Percentiles rank a stretch among this genome's conserved stretches.
phyloP scores from a whole-genome alignment of 2,329 filamentous ascomycete genomes.

The Venturia carpophila region DNA sequence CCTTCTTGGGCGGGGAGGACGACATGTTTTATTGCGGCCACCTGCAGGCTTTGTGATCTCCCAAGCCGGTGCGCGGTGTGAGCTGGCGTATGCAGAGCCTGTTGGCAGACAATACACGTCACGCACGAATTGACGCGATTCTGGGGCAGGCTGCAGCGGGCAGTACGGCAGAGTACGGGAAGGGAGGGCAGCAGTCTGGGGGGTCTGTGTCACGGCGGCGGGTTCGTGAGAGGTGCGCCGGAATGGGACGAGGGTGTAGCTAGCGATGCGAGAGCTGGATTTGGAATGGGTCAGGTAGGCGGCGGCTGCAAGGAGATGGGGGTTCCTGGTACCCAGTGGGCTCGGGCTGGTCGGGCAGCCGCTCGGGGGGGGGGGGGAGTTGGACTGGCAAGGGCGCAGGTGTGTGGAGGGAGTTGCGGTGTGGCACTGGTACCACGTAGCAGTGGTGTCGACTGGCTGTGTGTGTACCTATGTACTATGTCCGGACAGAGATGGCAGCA shows the following conservation, averaged over 20 bases:
- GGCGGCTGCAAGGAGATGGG: constrained; percentile 4
- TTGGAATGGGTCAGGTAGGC: constrained; percentile 9
- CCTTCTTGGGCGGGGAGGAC: constrained; percentile 80
- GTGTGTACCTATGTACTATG: too few relatives aligned
- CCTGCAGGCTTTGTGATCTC: constrained; percentile 30
- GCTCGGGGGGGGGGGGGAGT: too few relatives aligned
- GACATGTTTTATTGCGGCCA: constrained; percentile 78
- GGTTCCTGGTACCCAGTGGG: background rate
- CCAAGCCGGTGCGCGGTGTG: constrained; percentile 34
- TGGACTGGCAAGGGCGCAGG: background rate
- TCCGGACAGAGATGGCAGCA: background rate
- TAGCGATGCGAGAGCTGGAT: background rate
- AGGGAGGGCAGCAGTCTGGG: background rate
- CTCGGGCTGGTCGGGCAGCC: background rate
- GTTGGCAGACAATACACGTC: constrained; percentile 19
- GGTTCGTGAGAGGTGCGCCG: background rate
- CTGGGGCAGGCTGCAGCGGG: background rate
- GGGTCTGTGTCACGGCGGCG: background rate
- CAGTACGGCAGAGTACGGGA: background rate
- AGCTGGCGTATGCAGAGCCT: constrained; percentile 28
- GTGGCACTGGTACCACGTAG: constrained; percentile 10
- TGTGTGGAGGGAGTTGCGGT: constrained; percentile 9
- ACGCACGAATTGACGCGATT: constrained; percentile 17
- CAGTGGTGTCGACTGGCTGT: background rate
- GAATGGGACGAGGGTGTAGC: background rate